Evolutionary conservation across 768 basidiomycete species (phyloP).

Genomic region (Serendipita sp.): DNA sequence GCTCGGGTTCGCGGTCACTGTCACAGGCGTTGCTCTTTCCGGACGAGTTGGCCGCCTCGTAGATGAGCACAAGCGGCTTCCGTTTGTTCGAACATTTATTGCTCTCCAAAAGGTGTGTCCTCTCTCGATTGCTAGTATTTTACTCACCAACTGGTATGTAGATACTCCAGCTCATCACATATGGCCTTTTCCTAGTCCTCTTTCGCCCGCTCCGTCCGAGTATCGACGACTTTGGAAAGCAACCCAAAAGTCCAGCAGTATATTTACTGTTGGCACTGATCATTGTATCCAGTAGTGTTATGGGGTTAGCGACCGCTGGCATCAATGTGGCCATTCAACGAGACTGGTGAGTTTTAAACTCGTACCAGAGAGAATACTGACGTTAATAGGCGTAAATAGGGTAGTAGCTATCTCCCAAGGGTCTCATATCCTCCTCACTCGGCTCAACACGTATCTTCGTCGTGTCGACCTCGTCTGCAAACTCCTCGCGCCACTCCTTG

Average conservation of each 20-base stretch:
- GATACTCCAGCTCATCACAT: slow-evolving; percentile 15
- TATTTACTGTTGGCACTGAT: slow-evolving; percentile 22
- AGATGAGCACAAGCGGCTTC: slow-evolving; percentile 23
- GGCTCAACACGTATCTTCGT: slow-evolving; percentile 27
- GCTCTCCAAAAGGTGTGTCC: slow-evolving; percentile 23
- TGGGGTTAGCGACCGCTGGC: slow-evolving; percentile 21
- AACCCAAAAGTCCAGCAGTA: slow-evolving; percentile 11
- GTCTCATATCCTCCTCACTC: slow-evolving; percentile 21
- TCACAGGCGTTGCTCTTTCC: slow-evolving; percentile 23
- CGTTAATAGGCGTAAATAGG: slow-evolving; percentile 10
- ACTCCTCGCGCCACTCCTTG: slow-evolving; percentile 34
- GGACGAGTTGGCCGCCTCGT: slow-evolving; percentile 29
- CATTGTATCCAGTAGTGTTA: slow-evolving; percentile 20
- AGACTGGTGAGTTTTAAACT: slow-evolving; percentile 21
- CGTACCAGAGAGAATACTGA: too few relatives aligned
- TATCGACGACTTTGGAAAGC: not conserved
- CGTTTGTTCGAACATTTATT: slow-evolving; percentile 25
- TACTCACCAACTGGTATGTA: too few relatives aligned
- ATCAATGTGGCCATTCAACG: slow-evolving; percentile 32
- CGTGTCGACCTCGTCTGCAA: slow-evolving; percentile 31
- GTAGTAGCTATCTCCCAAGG: slow-evolving; percentile 26
- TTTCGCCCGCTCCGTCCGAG: slow-evolving; percentile 11
- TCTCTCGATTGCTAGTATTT: too few relatives aligned
- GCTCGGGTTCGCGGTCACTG: too few relatives aligned
- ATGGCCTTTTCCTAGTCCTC: slow-evolving; percentile 20